Evolutionary conservation across 345 rosid genomes (phyloP), one percentile per base, ranked within the genome.

Genomic region (Stellera chamaejasme): DNA sequence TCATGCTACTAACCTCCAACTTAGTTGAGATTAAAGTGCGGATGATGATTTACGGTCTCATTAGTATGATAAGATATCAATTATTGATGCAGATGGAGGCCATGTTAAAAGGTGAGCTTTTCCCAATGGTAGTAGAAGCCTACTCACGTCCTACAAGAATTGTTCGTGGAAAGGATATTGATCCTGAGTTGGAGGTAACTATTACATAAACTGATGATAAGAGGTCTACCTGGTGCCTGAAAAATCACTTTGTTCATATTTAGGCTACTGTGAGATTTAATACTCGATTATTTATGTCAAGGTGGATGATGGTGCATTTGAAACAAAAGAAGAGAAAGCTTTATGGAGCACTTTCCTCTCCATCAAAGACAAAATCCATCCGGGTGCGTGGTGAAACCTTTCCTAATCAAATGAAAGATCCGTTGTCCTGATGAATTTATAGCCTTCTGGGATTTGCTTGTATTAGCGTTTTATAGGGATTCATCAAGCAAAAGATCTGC

Each of bases 91-190:
- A 92, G 98, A 82, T 82, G 96, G 88, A 88, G 60, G 59, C 77
- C 47, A 65, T 88, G 66, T 85, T 75, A 46, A 79, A 69, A 69
- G 84, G 88, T 12, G 60, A 75, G 52, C 75, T 75, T 14, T 86
- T 88, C 63, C 85, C 81, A 0, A 88, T 76, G 77, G 82, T 91
- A 50, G 83, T 91, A 65, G 92, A 87, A 74, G 91, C 91, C 46
- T 91, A 91, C 73, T 85, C 98, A 53, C 96, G 94, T 66, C 98
- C 98, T 55, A 85, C 96, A 36, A 87, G 96, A 59, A 91, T 91
- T 48, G 82, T 84, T 14, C 87, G 95, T 57, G 98, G 98, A 59
- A 88, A 91, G 85, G 88, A 83, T 59, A 59, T 83, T 32, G 83
- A 77, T 60, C 49, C 70, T 59, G 70, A 72, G 61, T 41, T 70